A percentile compares a stretch with the other conserved stretches of the same genome.
phyloP scores from a whole-genome alignment of 805 yeast species.

The Zygotorulaspora florentina region DNA sequence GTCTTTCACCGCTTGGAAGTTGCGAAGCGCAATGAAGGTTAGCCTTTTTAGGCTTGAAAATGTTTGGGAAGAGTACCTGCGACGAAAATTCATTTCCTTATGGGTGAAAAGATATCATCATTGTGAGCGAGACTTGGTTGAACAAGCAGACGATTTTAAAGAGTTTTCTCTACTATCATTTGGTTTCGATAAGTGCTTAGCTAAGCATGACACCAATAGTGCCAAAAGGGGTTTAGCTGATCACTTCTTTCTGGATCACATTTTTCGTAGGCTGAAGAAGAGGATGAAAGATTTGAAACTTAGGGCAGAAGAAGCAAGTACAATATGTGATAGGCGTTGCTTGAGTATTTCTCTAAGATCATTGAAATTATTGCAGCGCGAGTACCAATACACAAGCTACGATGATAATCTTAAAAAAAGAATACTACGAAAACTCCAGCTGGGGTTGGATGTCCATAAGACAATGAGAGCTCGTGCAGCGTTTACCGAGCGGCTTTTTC shows the following conservation, averaged over 20 bases:
- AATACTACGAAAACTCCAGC: constrained; percentile 1
- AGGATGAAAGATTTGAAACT: constrained; percentile 1
- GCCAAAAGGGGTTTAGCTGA: constrained; percentile 24
- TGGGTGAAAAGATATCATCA: constrained; percentile 14
- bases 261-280: constrained; percentile 13
- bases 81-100: constrained; percentile 10
- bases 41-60: constrained; percentile 13
- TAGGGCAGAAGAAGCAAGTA: neutral
- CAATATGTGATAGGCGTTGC: neutral
- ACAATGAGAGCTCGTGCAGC: constrained; percentile 18
- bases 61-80: constrained; percentile 16
- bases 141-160: constrained; percentile 17
- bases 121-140: constrained; percentile 1
- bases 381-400: constrained; percentile 1
- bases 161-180: constrained; percentile 16
- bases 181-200: constrained; percentile 20
- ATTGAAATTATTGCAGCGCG: constrained; percentile 5
- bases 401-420: neutral
- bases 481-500: constrained; percentile 5
- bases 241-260: constrained; percentile 21
- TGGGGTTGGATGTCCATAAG: constrained; percentile 6
- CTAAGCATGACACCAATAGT: constrained; percentile 14
- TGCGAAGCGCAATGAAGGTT: constrained; percentile 8
- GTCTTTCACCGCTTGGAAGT: constrained; percentile 20
- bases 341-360: neutral